phyloP scores from a whole-genome alignment of 2,329 filamentous ascomycete species.

The Decorospora gaudefroyi region DNA sequence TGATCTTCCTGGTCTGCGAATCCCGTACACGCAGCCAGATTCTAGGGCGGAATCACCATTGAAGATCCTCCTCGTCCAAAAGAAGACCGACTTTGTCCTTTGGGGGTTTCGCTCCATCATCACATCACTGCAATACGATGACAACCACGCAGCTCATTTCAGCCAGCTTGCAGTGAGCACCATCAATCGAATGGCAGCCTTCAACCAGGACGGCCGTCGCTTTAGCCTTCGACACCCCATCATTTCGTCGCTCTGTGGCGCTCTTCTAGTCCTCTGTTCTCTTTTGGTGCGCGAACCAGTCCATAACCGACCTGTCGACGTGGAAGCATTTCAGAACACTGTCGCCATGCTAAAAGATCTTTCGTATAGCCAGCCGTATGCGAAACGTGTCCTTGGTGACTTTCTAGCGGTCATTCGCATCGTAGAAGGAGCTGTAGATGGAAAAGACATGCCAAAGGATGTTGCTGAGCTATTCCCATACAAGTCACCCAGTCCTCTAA shows the following conservation, averaged over 20 bases:
- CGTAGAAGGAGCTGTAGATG: conserved; percentile 7
- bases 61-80: conserved; percentile 20
- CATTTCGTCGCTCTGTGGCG: conserved; percentile 21
- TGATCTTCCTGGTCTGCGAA: conserved; percentile 3
- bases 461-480: conserved; percentile 34
- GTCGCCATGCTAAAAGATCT: conserved; percentile 22
- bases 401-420: conserved; percentile 21
- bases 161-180: conserved; percentile 24
- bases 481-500: conserved; percentile 19
- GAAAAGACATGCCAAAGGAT: conserved; percentile 17
- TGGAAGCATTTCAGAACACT: conserved; percentile 20
- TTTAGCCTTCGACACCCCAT: conserved; percentile 25
- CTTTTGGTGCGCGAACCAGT: conserved; percentile 23
- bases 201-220: conserved; percentile 7
- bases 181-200: conserved; percentile 16
- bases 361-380: conserved; percentile 18
- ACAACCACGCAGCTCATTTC: conserved; percentile 15
- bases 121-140: conserved; percentile 31
- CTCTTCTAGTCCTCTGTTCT: conserved; percentile 28
- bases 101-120: conserved; percentile 30
- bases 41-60: not conserved
- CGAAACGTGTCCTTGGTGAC: conserved; percentile 29
- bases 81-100: conserved; percentile 33
- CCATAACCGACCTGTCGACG: conserved; percentile 8
- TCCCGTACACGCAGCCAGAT: conserved; percentile 3